Base-by-base conservation (phyloP, 805 yeast species). In the Saturnispora diversa region DNA sequence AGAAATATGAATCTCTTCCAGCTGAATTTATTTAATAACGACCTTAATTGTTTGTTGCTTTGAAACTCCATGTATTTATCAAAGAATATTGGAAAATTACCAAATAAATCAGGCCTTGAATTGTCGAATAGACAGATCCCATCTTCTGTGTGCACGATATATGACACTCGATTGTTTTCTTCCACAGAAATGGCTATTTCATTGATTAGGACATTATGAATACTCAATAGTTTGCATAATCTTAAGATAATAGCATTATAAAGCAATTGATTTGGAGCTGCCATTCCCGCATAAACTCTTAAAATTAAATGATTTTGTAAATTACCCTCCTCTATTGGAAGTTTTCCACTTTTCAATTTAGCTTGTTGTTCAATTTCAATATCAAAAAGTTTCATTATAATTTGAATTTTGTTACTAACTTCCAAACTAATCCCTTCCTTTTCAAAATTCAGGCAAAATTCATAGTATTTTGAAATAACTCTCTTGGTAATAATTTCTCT, bases 231-330 rank as follows among this genome's bases (percentile, higher is more conserved):
- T 12, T 20, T 21, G 27, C 37, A 39, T n/a, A 39, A 25, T 27
- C 32, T 39, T 12, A 25, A 24, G 12, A 39, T 32, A 8, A 39
- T 32, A 8, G 42, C 15, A 20, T 39, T 26, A 21, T 30, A 39
- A n/a, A 26, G 27, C 15, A 23, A 13, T 26, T 26, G 42, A 12
- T 27, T 31, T 26, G 42, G 42, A 16, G 9, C 19, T 10, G 30
- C 30, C 10, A 32, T 10, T 5, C 42, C 42, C 3, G 42, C 42
- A 27, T 37, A 37, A 23, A 29, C 27, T 9, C 32, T 26, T 21
- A 27, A 29, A 20, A 36, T 29, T 17, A 29, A 24, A 4, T 20
- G 13, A 10, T 21, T 23, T 15, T 33, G 26, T 3, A 21, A 23
- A 23, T 33, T 20, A 12, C 10, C 15, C 10, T 8, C 10, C 6